A percentile compares a stretch with the other conserved stretches of the same genome.
These are phyloP conservation scores for Bipolaris bicolor DNA, from an alignment of 2,329 filamentous ascomycete genomes.

Conservation along the genomic window DNA sequence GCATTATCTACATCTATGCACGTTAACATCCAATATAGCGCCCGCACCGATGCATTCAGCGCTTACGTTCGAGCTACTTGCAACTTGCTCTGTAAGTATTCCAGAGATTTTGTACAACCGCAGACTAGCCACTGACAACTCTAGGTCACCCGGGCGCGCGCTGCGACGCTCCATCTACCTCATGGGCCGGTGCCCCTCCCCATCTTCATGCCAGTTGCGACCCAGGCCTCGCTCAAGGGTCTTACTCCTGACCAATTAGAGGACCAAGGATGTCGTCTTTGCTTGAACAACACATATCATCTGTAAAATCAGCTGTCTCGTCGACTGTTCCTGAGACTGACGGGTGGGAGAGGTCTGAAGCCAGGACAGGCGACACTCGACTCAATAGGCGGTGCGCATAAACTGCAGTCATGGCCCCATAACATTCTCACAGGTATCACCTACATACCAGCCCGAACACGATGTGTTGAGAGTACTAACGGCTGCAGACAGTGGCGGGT, in stretches of 20 bases:
- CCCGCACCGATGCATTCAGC: slow-evolving; percentile 45
- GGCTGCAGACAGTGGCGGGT: slow-evolving; percentile 55
- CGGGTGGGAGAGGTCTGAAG: slow-evolving; percentile 70
- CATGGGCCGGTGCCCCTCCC: slow-evolving; percentile 91
- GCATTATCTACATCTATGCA: no score
- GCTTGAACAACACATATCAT: slow-evolving; percentile 98
- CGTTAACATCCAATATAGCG: slow-evolving; percentile 29
- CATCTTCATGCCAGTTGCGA: slow-evolving; percentile 98
- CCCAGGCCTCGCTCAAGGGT: slow-evolving; percentile 93
- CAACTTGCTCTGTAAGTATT: slow-evolving; percentile 45
- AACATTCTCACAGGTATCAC: slow-evolving; percentile 79
- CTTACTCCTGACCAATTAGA: slow-evolving; percentile 91
- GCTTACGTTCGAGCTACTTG: slow-evolving; percentile 47
- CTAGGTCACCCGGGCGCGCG: slow-evolving; percentile 92
- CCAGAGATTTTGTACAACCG: not conserved
- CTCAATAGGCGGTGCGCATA: slow-evolving; percentile 88
- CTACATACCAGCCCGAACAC: not conserved
- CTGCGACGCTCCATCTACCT: slow-evolving; percentile 83
- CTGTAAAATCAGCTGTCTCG: slow-evolving; percentile 53
- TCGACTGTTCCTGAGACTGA: slow-evolving; percentile 22
- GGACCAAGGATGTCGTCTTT: slow-evolving; percentile 85
- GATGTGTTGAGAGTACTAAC: slow-evolving; percentile 28
- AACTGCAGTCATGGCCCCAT: slow-evolving; percentile 90
- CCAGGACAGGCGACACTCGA: slow-evolving; percentile 90
- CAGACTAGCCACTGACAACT: slow-evolving; percentile 6